Evolutionary conservation across 768 basidiomycete species (phyloP).

Genomic region (Psilocybe tampanensis): DNA sequence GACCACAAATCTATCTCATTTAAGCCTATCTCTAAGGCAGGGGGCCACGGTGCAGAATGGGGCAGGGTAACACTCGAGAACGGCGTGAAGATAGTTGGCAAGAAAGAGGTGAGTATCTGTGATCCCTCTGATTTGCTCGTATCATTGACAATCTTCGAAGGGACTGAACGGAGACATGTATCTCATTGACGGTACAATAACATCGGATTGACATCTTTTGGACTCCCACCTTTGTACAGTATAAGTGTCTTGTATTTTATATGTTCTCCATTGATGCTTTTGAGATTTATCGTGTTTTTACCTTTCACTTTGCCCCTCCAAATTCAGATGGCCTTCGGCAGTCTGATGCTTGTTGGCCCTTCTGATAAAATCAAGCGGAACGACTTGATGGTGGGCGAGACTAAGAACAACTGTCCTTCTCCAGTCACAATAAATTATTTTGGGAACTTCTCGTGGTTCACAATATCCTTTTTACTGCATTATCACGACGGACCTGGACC

Average conservation of each 20-base stretch:
- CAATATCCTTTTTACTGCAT: too few species aligned
- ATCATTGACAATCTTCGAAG: constrained; percentile 27
- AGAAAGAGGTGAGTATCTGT: constrained; percentile 55
- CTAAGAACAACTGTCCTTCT: too few species aligned
- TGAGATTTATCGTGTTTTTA: too few species aligned
- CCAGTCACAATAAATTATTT: too few species aligned
- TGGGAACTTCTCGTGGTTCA: too few species aligned
- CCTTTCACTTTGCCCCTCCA: too few species aligned
- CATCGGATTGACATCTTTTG: constrained; percentile 18
- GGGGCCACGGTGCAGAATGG: constrained; percentile 53
- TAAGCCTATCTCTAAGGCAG: constrained; percentile 35
- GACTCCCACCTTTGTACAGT: neutral
- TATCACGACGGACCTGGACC: neutral
- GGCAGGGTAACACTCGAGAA: constrained; percentile 56
- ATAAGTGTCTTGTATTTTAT: neutral
- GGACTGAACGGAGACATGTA: constrained; percentile 60
- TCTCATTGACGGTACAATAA: constrained; percentile 57
- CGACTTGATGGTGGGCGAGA: too few species aligned
- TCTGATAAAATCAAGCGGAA: too few species aligned
- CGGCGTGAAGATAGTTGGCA: constrained; percentile 54
- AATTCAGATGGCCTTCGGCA: too few species aligned
- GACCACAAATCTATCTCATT: constrained; percentile 62
- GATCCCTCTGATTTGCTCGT: neutral
- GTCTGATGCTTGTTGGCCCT: too few species aligned
- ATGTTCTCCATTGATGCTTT: neutral